phyloP scores from a whole-genome alignment of 106 monocot species.

The Dendrobium chrysotoxum region DNA sequence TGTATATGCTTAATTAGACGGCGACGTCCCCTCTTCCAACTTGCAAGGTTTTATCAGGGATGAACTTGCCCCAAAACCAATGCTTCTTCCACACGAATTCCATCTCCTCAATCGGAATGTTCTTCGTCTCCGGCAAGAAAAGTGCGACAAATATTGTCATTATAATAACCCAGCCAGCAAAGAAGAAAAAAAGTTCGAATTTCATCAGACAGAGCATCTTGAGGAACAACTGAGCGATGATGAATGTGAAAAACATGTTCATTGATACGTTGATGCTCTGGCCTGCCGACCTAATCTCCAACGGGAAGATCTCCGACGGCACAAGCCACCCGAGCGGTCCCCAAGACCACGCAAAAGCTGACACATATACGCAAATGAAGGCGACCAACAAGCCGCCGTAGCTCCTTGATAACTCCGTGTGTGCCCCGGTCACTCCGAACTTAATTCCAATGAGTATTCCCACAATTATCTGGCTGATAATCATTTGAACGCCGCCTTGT shows the following conservation, averaged over 20 bases:
- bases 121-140: conserved; percentile 56
- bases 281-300: conserved; percentile 28
- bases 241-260: conserved; percentile 29
- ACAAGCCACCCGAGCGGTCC: conserved; percentile 29
- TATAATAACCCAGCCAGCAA: conserved; percentile 19
- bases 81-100: conserved; percentile 22
- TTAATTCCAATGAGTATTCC: conserved; percentile 11
- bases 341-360: conserved; percentile 30
- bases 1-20: no score
- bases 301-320: conserved; percentile 18
- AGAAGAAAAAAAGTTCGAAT: conserved; percentile 32
- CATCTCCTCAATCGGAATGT: conserved; percentile 61
- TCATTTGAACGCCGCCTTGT: conserved; percentile 19
- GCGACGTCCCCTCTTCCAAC: not conserved
- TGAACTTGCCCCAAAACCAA: conserved; percentile 22
- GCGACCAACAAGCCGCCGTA: not conserved
- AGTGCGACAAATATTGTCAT: conserved; percentile 24
- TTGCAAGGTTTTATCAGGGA: not conserved
- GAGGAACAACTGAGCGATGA: conserved; percentile 24
- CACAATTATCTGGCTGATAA: conserved; percentile 12
- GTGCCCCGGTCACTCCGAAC: conserved; percentile 12
- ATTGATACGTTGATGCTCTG: conserved; percentile 24
- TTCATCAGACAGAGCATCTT: conserved; percentile 27
- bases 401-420: not conserved
- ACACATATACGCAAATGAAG: conserved; percentile 18